Evolutionary conservation across 129 eudicot genomes (phyloP), one percentile per base, ranked within the genome.

Genomic region (Ambrosia trifida): DNA sequence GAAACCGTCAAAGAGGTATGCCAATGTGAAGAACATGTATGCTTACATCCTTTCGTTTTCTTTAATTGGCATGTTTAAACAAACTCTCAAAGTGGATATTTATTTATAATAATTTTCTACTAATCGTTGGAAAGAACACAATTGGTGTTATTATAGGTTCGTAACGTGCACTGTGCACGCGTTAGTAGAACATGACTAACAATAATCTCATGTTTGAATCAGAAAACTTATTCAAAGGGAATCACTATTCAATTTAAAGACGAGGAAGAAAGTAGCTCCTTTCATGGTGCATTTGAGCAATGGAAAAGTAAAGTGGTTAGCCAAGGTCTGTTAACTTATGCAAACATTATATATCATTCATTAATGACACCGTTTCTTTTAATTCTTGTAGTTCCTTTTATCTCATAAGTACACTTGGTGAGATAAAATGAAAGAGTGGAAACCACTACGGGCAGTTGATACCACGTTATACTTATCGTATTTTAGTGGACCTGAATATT

Each of bases 201-300:
- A 72, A 81, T 66, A 17, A 73, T 70, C 79, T 70, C 75, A 53
- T 14, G n/a, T 79, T 82, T 82, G 85, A 78, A 68, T 68, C 96
- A 94, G 99, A 80, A 79, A 76, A 60, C 81, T 79, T 87, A 82
- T 84, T 89, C 97, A 58, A 82, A 74, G 78, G 97, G 96, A 63
- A 66, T 87, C 74, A 79, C 78, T 43, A 81, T 94, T 79, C 87
- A 82, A 61, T 94, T 94, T 72, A 87, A 87, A 79, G 86, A 87
- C 12, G 93, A 90, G 82, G 93, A 90, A 83, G 99, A 94, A 84
- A 75, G 86, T 74, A 85, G 84, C 58, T 84, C 90, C 78, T 94
- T 94, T 68, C 85, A 87, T 79, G 71, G 76, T 82, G 99, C 97
- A 72, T 94, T 89, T 84, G 95, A 89, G 83, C 90, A 80, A 69